These are phyloP conservation scores for Keithomyces neogunnii DNA, from an alignment of 2,329 filamentous ascomycete species.

Conservation along the genomic window DNA sequence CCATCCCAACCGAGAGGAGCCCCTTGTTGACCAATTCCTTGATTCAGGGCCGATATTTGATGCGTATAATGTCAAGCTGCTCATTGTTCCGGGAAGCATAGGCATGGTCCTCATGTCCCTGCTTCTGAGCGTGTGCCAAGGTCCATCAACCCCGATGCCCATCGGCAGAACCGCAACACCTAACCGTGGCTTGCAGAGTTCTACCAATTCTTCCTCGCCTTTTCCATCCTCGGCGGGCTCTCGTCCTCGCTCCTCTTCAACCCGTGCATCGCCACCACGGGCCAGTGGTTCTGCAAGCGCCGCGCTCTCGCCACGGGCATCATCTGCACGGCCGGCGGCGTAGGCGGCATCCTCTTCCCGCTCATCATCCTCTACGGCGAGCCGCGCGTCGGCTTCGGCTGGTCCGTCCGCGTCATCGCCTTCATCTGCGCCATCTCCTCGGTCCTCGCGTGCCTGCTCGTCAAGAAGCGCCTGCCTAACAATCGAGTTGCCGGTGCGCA, in stretches of 20 bases:
- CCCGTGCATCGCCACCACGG: slow-evolving; percentile 55
- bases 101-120: slow-evolving; percentile 47
- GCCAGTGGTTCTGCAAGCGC: slow-evolving; percentile 58
- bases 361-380: slow-evolving; percentile 19
- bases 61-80: slow-evolving; percentile 49
- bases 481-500: slow-evolving; percentile 31
- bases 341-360: slow-evolving; percentile 48
- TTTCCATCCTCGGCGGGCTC: slow-evolving; percentile 57
- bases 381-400: slow-evolving; percentile 19
- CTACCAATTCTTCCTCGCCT: slow-evolving; percentile 64
- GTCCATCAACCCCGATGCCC: neutral
- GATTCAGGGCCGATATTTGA: slow-evolving; percentile 55
- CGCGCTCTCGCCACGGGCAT: slow-evolving; percentile 62
- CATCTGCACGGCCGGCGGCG: slow-evolving; percentile 54
- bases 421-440: slow-evolving; percentile 15
- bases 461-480: slow-evolving; percentile 38
- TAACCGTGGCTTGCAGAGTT: slow-evolving; percentile 31
- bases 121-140: slow-evolving; percentile 27
- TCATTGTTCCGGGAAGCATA: slow-evolving; percentile 51
- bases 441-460: slow-evolving; percentile 19
- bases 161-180: neutral
- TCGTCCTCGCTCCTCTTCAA: slow-evolving; percentile 63
- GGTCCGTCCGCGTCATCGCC: slow-evolving; percentile 21
- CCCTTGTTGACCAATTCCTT: neutral
- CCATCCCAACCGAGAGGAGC: neutral